phyloP scores from a whole-genome alignment of 768 basidiomycete genomes.

The Mycena floridula region DNA sequence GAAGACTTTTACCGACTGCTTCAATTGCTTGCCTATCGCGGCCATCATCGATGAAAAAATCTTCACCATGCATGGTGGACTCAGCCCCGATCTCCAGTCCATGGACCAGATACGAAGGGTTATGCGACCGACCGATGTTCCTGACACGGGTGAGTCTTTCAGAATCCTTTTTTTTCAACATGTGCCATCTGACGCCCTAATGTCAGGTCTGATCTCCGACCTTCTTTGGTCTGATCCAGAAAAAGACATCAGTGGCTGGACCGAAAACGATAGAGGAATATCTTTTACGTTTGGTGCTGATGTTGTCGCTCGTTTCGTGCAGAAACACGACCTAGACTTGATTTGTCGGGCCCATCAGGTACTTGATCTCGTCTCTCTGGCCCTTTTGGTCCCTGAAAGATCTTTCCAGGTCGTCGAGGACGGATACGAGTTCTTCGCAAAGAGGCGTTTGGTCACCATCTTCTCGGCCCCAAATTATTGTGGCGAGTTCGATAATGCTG shows the following conservation, averaged over 20 bases:
- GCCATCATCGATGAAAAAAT: constrained; percentile 99
- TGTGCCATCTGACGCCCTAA: constrained; percentile 5
- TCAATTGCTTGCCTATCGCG: constrained; percentile 98
- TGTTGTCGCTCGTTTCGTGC: constrained; percentile 95
- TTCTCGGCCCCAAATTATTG: constrained; percentile 97
- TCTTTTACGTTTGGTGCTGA: constrained; percentile 99
- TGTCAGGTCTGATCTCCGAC: constrained; percentile 84
- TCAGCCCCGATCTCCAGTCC: constrained; percentile 95
- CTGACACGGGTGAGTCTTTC: constrained; percentile 91
- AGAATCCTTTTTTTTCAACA: neutral
- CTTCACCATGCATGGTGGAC: constrained; percentile 98
- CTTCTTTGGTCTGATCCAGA: constrained; percentile 99
- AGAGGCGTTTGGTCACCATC: constrained; percentile 91
- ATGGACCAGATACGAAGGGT: constrained; percentile 99
- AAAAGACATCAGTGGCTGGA: constrained; percentile 99
- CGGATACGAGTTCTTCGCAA: constrained; percentile 98
- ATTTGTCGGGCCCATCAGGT: constrained; percentile 99
- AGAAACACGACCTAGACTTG: constrained; percentile 99
- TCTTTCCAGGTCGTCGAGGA: constrained; percentile 85
- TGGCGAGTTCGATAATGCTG: constrained; percentile 98
- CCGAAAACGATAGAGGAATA: constrained; percentile 97
- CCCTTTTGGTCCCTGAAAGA: neutral
- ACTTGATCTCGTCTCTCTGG: constrained; percentile 25
- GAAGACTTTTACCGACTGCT: constrained; percentile 99
- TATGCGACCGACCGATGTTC: constrained; percentile 98